These are phyloP conservation scores for Thalassiosira allenii DNA, from an alignment of 352 stramenopile species.

Conservation along the genomic window DNA sequence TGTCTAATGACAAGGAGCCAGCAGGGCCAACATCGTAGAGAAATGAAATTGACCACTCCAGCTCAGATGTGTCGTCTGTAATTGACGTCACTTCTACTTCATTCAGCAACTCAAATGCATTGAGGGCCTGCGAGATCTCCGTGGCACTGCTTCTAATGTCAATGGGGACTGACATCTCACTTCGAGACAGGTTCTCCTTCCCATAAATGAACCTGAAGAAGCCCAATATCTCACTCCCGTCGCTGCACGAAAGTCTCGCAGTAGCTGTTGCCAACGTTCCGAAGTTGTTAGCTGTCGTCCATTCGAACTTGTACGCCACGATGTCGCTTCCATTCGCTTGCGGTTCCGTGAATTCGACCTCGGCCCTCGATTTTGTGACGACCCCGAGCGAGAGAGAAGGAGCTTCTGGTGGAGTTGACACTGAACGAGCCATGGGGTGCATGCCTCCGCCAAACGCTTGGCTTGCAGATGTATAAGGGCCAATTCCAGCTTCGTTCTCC, in stretches of 20 bases:
- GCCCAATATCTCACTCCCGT: conserved; percentile 56
- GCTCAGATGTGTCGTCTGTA: conserved; percentile 32
- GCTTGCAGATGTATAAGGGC: conserved; percentile 79
- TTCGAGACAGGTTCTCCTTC: conserved; percentile 13
- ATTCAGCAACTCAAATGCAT: conserved; percentile 45
- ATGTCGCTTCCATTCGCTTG: conserved; percentile 77
- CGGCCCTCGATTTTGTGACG: conserved; percentile 64
- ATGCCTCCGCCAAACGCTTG: conserved; percentile 51
- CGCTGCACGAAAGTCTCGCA: conserved; percentile 49
- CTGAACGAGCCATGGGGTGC: conserved; percentile 48
- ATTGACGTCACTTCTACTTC: conserved; percentile 36
- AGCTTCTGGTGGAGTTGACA: conserved; percentile 46
- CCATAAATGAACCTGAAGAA: conserved; percentile 56
- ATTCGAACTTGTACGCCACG: conserved; percentile 77
- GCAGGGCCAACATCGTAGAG: conserved; percentile 51
- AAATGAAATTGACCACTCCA: conserved; percentile 62
- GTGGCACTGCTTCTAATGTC: conserved; percentile 35
- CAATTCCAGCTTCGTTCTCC: conserved; percentile 88
- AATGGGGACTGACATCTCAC: conserved; percentile 44
- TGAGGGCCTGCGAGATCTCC: conserved; percentile 50
- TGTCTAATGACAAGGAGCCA: conserved; percentile 51
- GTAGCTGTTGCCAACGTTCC: conserved; percentile 27
- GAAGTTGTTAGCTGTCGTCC: conserved; percentile 57
- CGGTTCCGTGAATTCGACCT: conserved; percentile 63
- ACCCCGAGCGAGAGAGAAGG: conserved; percentile 36